Evolutionary conservation across 495 filamentous ascomycete genomes (phyloP), one percentile per base, ranked within the genome.

Genomic region (Hyaloscypha bicolor): DNA sequence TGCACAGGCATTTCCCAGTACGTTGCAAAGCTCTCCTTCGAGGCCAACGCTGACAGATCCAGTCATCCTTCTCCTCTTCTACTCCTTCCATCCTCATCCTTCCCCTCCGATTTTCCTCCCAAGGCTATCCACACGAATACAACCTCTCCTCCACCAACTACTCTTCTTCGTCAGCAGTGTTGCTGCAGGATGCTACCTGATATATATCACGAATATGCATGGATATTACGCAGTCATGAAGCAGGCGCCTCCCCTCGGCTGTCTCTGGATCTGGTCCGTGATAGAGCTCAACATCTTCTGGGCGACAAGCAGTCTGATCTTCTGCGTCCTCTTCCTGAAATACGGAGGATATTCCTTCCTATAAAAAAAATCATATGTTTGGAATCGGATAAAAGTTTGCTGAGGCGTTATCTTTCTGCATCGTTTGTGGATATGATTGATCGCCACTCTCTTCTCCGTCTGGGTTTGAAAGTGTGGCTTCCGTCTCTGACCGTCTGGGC

Each of bases 221-320:
- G 87, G 88, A 0, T 97, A 97, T 72, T 88, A 93, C 73, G 91
- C 88, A 12, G 88, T 97, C 3, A 94, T 99, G 95, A 96, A 96
- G 80, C 88, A 86, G 63, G 91, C 93, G 0, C 95, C 95, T 25
- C 87, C 93, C 25, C 75, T 96, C n/a, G 96, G 93, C 2, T 93
- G 91, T 19, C 75, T 97, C 22, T 97, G 94, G 94, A 86, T 99
- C 16, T 99, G 94, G 95, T 89, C 89, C 21, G 88, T 97, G 39
- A 80, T 97, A 57, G 95, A 99, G 78, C 85, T 97, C 79, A 79
- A 90, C n/a, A 80, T 96, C 62, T 76, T 82, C 3, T 87, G 83
- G 60, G 90, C 92, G 1, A 74, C 88, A 9, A 75, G 83, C 35
- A 91, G 87, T 71, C 75, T 90, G 53, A 77, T 84, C 9, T 78